These are phyloP conservation scores for Phytophthora sp. DNA, from an alignment of 352 stramenopile genomes.

Conservation along the genomic window DNA sequence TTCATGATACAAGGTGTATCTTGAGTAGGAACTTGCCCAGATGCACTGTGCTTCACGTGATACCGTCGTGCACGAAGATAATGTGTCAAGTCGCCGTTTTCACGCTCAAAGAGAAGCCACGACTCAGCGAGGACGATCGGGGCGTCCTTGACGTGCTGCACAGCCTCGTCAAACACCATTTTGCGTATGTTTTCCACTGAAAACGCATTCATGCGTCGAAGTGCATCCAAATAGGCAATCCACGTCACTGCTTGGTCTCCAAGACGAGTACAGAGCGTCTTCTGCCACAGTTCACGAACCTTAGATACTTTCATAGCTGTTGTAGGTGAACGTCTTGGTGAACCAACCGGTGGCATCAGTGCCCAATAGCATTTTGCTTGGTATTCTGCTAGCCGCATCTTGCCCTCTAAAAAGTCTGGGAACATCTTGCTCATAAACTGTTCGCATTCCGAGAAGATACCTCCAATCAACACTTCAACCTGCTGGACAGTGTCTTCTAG, in stretches of 20 bases:
- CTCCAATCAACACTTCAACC: constrained; percentile 32
- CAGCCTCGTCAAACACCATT: constrained; percentile 48
- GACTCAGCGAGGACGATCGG: constrained; percentile 42
- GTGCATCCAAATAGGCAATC: constrained; percentile 57
- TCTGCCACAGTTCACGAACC: constrained; percentile 47
- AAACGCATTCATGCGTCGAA: constrained; percentile 32
- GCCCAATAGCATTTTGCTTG: constrained; percentile 52
- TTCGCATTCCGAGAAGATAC: constrained; percentile 42
- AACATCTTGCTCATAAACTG: constrained; percentile 46
- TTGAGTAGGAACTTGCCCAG: constrained; percentile 2
- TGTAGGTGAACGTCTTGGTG: not conserved
- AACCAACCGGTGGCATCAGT: constrained; percentile 25
- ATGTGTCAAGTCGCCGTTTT: constrained; percentile 47
- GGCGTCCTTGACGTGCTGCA: constrained; percentile 43
- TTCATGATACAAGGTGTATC: not conserved
- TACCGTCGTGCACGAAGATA: constrained; percentile 44
- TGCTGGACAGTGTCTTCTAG: constrained; percentile 16
- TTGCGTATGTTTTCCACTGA: constrained; percentile 32
- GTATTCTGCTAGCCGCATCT: constrained; percentile 50
- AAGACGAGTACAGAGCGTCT: constrained; percentile 18
- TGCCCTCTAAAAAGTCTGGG: constrained; percentile 39
- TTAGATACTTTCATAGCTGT: constrained; percentile 22
- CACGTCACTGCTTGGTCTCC: constrained; percentile 44
- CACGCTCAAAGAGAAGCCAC: constrained; percentile 61
- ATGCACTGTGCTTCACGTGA: constrained; percentile 31